A percentile compares a stretch with the other conserved stretches of the same genome.
Evolutionary conservation across 2,329 filamentous ascomycete genomes (phyloP).

Genomic region (Aspergillus luchuensis): DNA sequence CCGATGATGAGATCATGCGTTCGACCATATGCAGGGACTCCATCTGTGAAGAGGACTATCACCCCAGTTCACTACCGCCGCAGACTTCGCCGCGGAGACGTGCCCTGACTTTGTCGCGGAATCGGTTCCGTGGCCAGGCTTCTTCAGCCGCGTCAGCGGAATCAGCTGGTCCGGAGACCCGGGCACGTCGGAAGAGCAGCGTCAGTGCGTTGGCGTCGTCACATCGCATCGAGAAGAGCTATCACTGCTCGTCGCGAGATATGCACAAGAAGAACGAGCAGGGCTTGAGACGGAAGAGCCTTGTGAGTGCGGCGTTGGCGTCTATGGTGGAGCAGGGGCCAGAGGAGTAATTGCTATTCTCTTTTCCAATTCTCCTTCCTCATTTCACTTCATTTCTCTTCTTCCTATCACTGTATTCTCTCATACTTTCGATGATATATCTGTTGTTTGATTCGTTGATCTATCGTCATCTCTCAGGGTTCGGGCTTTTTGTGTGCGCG

Average conservation of each 20-base stretch:
- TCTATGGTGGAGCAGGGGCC: conserved; percentile 33
- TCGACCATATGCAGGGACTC: conserved; percentile 13
- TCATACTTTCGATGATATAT: conserved; percentile 3
- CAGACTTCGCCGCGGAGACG: conserved; percentile 35
- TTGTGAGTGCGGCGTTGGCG: conserved; percentile 43
- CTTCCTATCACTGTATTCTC: background rate
- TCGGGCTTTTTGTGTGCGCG: conserved; percentile 8
- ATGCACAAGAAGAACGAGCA: conserved; percentile 39
- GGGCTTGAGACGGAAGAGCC: conserved; percentile 39
- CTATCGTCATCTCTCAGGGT: conserved; percentile 4
- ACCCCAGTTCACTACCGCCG: conserved; percentile 42
- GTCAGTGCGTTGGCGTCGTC: conserved; percentile 25
- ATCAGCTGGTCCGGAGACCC: background rate
- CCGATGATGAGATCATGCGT: conserved; percentile 27
- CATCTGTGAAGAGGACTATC: conserved; percentile 33
- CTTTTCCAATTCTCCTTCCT: background rate
- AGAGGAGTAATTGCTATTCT: background rate
- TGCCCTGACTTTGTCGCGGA: conserved; percentile 32
- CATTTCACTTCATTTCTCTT: background rate
- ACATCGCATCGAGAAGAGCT: conserved; percentile 39
- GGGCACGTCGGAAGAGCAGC: conserved; percentile 32
- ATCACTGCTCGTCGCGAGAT: conserved; percentile 29
- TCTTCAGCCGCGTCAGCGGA: conserved; percentile 5
- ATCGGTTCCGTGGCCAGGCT: conserved; percentile 30
- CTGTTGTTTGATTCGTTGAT: conserved; percentile 7